Evolutionary conservation across 148 eudicot species (phyloP).

Genomic region (Rhododendron molle): DNA sequence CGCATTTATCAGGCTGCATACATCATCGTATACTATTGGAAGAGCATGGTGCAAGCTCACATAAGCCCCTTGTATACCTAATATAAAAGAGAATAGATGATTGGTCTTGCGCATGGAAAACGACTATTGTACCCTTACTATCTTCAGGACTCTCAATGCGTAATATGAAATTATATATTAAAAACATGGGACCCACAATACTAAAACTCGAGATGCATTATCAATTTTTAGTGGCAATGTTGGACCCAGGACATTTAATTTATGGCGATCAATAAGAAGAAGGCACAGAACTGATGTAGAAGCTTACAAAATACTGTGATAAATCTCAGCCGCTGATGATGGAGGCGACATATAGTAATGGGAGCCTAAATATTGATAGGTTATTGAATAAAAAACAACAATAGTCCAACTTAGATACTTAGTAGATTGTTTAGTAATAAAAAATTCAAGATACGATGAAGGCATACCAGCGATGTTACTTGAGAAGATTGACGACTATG

Average conservation of each 20-base stretch:
- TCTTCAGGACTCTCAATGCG: neutral
- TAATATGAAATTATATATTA: neutral
- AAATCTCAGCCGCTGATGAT: neutral
- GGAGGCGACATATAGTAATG: neutral
- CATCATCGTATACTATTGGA: neutral
- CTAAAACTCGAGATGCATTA: neutral
- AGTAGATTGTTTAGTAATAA: neutral
- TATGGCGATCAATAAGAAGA: neutral
- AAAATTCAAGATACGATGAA: neutral
- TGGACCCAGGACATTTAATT: neutral
- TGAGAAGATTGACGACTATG: neutral
- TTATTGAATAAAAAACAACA: neutral
- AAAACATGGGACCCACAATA: neutral
- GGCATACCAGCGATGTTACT: neutral
- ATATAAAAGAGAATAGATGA: neutral
- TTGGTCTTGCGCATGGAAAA: neutral
- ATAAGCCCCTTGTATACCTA: neutral
- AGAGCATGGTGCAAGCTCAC: neutral
- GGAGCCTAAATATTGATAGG: neutral
- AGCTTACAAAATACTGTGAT: neutral
- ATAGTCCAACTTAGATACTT: neutral
- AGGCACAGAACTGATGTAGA: neutral
- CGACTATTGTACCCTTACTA: neutral
- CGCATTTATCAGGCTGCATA: neutral
- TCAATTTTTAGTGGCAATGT: neutral